phyloP scores from a whole-genome alignment of 768 basidiomycete species.

The Russula emetica region DNA sequence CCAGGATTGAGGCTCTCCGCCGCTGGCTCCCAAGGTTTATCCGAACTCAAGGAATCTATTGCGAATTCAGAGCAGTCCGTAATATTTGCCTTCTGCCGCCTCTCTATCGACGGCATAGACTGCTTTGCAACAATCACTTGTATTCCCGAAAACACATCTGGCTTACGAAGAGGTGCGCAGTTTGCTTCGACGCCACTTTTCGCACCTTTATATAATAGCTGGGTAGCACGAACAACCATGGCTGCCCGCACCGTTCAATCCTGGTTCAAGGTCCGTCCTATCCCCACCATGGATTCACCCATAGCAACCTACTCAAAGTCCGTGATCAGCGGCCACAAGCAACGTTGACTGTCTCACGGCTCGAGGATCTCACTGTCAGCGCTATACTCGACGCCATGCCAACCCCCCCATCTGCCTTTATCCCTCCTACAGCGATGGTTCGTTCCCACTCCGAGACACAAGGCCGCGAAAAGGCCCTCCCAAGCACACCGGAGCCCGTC shows the following conservation, averaged over 20 bases:
- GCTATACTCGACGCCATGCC: slow-evolving; percentile 22
- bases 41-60: slow-evolving; percentile 19
- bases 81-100: slow-evolving; percentile 19
- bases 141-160: slow-evolving; percentile 23
- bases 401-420: neutral
- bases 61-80: slow-evolving; percentile 16
- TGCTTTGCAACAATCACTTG: slow-evolving; percentile 23
- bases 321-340: slow-evolving; percentile 18
- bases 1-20: slow-evolving; percentile 20
- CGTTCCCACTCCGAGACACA: slow-evolving; percentile 12
- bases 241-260: slow-evolving; percentile 25
- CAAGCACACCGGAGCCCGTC: slow-evolving; percentile 3
- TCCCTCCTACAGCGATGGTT: neutral
- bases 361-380: slow-evolving; percentile 14
- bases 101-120: slow-evolving; percentile 5
- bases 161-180: slow-evolving; percentile 19
- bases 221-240: slow-evolving; percentile 21
- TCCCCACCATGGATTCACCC: neutral
- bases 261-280: slow-evolving; percentile 24
- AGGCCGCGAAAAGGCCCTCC: slow-evolving; percentile 18
- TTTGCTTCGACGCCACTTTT: neutral
- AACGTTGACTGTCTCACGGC: slow-evolving; percentile 17
- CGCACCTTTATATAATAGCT: neutral
- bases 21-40: slow-evolving; percentile 24
- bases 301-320: neutral